Base-by-base conservation (phyloP, 2,329 filamentous ascomycete genomes). In the Apiospora aurea region DNA sequence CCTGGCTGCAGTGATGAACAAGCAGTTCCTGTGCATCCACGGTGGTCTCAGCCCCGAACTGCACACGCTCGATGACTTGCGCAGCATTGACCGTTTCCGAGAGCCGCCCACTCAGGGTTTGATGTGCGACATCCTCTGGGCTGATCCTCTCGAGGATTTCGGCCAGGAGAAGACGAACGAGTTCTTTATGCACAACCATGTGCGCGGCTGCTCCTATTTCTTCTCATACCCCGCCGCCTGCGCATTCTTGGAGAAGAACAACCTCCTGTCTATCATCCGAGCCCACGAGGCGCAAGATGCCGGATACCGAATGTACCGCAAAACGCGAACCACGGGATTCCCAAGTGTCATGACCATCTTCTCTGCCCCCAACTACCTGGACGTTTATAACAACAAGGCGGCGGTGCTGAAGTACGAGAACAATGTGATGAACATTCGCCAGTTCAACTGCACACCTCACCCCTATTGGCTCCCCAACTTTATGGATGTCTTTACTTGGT, bases 401-500 rank as follows among this genome's bases (percentile, higher is more conserved):
- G 96, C 96, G 0, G 96, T 99, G 53, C 87, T 99, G 79, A 99
- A 99, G 86, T 99, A 99, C 82, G 96, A 99, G 86, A 99, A 99
- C 85, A 99, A 99, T 80, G 96, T 99, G 74, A 99, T 99, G 96
- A 99, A 99, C 87, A 99, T 99, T 81, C 91, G 96, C 73, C 96
- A 99, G 83, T 99, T 99, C 87, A 99, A 99, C 88, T 99, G 96
- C 89, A 98, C 96, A 29, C 96, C 96, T 46, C 96, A 99, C 82
- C 96, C 96, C 8, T 99, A 99, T 87, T 99, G 96, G 96, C 90
- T 99, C 68, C 96, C 96, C 71, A 99, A 99, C 86, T 99, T 99
- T 81, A 99, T 99, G 96, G 96, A 99, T 80, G 96, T 99, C 75
- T 99, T 99, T 81, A 99, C 96, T n/a, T 99, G 96, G 96, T 99